These are phyloP conservation scores for Apocynum venetum DNA, from an alignment of 257 asterid species.

Conservation along the genomic window DNA sequence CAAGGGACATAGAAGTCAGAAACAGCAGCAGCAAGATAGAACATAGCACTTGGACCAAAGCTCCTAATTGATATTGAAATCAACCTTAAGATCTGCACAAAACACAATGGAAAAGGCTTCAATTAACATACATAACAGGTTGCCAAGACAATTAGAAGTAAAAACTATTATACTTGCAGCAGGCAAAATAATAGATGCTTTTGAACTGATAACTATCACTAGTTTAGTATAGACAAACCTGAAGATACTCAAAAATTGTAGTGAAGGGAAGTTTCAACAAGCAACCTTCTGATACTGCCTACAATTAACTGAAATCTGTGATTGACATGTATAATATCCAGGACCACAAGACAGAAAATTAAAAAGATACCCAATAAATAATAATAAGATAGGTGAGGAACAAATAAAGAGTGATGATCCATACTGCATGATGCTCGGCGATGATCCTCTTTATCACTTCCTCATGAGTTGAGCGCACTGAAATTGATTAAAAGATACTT, in stretches of 20 bases:
- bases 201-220: too few species aligned
- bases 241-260: conserved; percentile 89
- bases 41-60: conserved; percentile 62
- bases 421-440: conserved; percentile 46
- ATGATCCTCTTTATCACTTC: conserved; percentile 58
- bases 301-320: conserved; percentile 26
- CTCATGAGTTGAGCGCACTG: conserved; percentile 47
- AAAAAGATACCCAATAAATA: neutral
- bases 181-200: neutral
- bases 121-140: neutral
- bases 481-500: conserved; percentile 23
- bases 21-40: conserved; percentile 96
- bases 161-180: neutral
- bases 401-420: conserved; percentile 16
- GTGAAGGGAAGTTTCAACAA: conserved; percentile 85
- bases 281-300: conserved; percentile 59
- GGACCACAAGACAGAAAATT: neutral
- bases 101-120: conserved; percentile 6
- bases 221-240: conserved; percentile 39
- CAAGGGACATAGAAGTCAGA: conserved; percentile 98
- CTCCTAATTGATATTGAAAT: conserved; percentile 54
- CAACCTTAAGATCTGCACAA: conserved; percentile 64
- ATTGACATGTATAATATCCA: neutral
- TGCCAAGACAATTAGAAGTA: neutral
- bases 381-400: neutral